Evolutionary conservation across 1,284 basidiomycete genomes (phyloP), one percentile per base, ranked within the genome.

Genomic region (Moesziomyces globuligerus): DNA sequence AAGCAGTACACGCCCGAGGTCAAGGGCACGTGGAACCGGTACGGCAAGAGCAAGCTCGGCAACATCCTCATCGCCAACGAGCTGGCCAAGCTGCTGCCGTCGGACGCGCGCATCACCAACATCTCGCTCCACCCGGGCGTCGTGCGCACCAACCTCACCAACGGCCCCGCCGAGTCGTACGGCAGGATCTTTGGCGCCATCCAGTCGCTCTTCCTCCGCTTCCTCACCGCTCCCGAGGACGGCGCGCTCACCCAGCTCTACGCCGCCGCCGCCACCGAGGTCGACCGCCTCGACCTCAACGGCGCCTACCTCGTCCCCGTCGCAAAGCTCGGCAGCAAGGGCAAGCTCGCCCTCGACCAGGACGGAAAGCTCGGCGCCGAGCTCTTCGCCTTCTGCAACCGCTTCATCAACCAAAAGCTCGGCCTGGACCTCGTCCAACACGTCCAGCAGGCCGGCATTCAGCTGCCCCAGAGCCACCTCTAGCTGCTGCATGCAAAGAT

Each of bases 221-320:
- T 73, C 25, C 32, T 76, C 24, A 74, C 74, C 48, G 46, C 62
- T 17, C 48, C 72, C 0, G 48, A 68, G 17, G 73, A 78, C 3
- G 82, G 82, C 21, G 81, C 81, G 9, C 55, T 73, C 40, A 83
- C 78, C 2, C 76, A 76, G 55, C 65, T 81, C 3, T 83, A 80
- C 52, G 80, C 80, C 3, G 75, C 75, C 9, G 72, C 76, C 15
- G 77, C 75, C 24, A 62, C 69, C 25, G 79, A 82, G 38, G 74
- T 83, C 11, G 77, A 78, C 57, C 34, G 51, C 8, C 50, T 69
- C 8, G 48, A 66, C 15, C 61, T 71, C 44, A 77, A 74, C 38
- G 81, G 67, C 0, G 54, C 61, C 18, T 81, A 80, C 55, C 65
- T 82, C 11, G 71, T 70, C 11, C 80, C 81, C 0, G 72, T 77